A percentile compares a stretch with the other conserved stretches of the same genome.
Evolutionary conservation across 441 rosid species (phyloP).

Genomic region (Euphorbia corollata): DNA sequence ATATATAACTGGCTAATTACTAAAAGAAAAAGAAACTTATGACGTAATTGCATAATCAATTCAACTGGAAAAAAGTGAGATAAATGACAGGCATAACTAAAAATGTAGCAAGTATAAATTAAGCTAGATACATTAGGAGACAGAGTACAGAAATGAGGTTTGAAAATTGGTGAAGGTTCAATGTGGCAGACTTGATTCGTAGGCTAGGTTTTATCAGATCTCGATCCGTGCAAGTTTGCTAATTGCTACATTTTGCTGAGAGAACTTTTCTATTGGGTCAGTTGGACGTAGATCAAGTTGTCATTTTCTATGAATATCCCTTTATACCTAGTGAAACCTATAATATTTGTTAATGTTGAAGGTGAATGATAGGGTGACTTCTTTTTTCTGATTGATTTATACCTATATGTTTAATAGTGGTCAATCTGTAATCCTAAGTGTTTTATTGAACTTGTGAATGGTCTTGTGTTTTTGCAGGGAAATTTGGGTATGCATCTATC

Average conservation of each 20-base stretch:
- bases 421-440: no score
- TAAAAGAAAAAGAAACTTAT: neutral
- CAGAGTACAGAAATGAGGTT: no score
- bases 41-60: neutral
- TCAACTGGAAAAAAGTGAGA: neutral
- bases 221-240: neutral
- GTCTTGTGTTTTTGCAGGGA: constrained; percentile 27
- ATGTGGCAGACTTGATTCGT: no score
- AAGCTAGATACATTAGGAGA: no score
- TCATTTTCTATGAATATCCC: neutral
- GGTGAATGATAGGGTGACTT: no score
- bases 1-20: neutral
- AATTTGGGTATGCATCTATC: constrained; percentile 62
- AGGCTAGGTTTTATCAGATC: no score
- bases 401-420: neutral
- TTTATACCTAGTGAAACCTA: neutral
- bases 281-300: neutral
- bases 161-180: no score
- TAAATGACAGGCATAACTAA: no score
- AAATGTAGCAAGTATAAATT: no score
- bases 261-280: neutral
- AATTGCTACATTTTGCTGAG: neutral
- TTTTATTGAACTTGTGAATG: no score
- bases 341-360: no score
- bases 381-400: no score